A percentile compares a stretch with the other conserved stretches of the same genome.
These are phyloP conservation scores for Colletotrichum neosansevieriae DNA, from an alignment of 2,329 filamentous ascomycete genomes.

Conservation along the genomic window DNA sequence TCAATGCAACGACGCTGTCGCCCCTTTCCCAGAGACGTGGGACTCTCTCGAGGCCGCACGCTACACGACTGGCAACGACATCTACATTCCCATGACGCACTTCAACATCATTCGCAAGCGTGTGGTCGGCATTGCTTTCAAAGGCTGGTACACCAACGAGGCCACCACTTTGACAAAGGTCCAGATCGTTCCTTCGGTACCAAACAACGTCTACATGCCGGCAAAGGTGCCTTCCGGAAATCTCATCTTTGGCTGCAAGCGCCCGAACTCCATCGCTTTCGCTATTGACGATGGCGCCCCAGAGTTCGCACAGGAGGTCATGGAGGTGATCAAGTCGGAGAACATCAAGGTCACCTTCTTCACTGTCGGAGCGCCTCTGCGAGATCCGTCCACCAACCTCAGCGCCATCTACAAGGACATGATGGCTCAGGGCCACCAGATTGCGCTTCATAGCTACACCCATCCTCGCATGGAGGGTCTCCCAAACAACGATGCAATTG, in stretches of 20 bases:
- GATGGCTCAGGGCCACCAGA: constrained; percentile 72
- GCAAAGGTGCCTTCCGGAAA: constrained; percentile 71
- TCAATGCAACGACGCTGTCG: constrained; percentile 65
- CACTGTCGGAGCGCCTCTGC: constrained; percentile 73
- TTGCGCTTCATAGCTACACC: constrained; percentile 76
- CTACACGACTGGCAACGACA: constrained; percentile 66
- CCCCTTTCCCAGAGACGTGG: constrained; percentile 75
- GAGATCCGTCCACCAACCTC: constrained; percentile 70
- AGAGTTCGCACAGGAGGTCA: constrained; percentile 53
- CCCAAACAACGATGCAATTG: constrained; percentile 64
- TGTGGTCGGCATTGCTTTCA: constrained; percentile 70
- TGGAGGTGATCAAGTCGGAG: constrained; percentile 71
- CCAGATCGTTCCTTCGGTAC: constrained; percentile 70
- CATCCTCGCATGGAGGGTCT: constrained; percentile 75
- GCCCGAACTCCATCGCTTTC: constrained; percentile 78
- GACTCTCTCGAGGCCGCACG: constrained; percentile 75
- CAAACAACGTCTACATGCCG: constrained; percentile 64
- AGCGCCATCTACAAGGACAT: constrained; percentile 74
- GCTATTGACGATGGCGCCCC: constrained; percentile 78
- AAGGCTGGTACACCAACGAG: constrained; percentile 71
- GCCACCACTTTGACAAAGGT: constrained; percentile 66
- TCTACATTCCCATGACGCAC: constrained; percentile 76
- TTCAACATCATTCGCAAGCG: constrained; percentile 71
- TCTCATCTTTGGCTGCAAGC: constrained; percentile 72
- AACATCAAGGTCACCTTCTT: constrained; percentile 78